These are phyloP conservation scores for Hibiscus mutabilis DNA, from an alignment of 345 rosid species.

Conservation along the genomic window DNA sequence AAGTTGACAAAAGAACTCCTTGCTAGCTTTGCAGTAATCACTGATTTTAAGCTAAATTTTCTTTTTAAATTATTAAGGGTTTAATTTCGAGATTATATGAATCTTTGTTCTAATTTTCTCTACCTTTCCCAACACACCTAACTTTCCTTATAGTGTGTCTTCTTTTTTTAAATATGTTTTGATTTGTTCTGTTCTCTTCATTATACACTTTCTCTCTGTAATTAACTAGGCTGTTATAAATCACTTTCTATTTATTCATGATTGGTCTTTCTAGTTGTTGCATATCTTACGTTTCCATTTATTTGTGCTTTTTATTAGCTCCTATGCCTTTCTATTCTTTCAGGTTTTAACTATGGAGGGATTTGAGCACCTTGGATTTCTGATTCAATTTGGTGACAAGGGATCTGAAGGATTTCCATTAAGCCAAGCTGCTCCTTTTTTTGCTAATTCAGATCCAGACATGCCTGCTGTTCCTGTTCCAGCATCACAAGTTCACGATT, in stretches of 20 bases:
- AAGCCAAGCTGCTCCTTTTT: constrained; percentile 92
- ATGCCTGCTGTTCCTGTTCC: constrained; percentile 99
- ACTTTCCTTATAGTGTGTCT: neutral
- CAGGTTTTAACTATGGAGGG: constrained; percentile 91
- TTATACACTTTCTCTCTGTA: neutral
- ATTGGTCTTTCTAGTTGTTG: neutral
- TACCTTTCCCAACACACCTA: neutral
- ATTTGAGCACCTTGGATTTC: constrained; percentile 94
- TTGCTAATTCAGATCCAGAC: constrained; percentile 98
- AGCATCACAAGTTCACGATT: constrained; percentile 78
- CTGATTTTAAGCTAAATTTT: neutral
- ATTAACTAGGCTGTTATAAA: neutral
- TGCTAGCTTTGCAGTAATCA: neutral
- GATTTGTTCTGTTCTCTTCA: neutral
- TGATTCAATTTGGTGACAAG: constrained; percentile 89
- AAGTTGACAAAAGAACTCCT: neutral
- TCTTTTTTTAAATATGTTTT: neutral
- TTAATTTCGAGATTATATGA: neutral
- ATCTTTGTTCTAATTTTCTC: neutral
- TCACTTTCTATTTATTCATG: neutral
- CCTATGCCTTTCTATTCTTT: constrained; percentile 17
- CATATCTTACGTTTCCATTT: constrained; percentile 5
- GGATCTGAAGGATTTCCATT: constrained; percentile 72
- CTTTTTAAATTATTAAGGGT: neutral
- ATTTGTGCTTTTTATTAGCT: neutral